Conservation (phyloP, 2,329 filamentous ascomycete genomes). For the Calonectria multiphialidica region DNA sequence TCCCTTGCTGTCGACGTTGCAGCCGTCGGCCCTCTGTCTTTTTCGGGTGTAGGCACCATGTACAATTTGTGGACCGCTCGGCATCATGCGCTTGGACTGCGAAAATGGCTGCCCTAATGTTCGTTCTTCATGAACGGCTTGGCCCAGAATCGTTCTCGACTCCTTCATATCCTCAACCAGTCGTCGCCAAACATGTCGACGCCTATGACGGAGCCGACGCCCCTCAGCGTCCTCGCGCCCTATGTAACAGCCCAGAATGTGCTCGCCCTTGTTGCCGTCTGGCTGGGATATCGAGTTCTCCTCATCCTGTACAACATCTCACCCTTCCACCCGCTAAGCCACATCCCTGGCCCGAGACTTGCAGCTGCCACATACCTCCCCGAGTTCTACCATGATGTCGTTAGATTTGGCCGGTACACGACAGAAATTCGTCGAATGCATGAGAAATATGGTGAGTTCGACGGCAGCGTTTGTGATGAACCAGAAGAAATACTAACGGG, state of each 20-base stretch:
- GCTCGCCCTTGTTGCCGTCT: not conserved
- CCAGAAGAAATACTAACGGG: not conserved
- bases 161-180: not conserved
- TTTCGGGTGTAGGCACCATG: not conserved
- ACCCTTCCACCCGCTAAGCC: slow-evolving; percentile 7
- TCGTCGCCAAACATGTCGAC: slow-evolving; percentile 4
- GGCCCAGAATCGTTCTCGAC: not conserved
- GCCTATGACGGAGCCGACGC: not conserved
- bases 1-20: slow-evolving; percentile 7
- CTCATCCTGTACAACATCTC: slow-evolving; percentile 5
- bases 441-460: slow-evolving; percentile 2
- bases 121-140: not conserved
- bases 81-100: not conserved
- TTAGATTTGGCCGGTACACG: slow-evolving; percentile 8
- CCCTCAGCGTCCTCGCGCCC: not conserved
- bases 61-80: slow-evolving; percentile 3
- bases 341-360: slow-evolving; percentile 4
- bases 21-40: slow-evolving; percentile 8
- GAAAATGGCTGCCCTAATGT: not conserved
- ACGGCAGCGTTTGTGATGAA: rapidly evolving
- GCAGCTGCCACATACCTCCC: slow-evolving; percentile 2
- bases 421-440: slow-evolving; percentile 5
- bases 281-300: not conserved
- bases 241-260: not conserved
- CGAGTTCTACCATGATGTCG: slow-evolving; percentile 6